phyloP scores from a whole-genome alignment of 345 rosid species.

The Hibiscus syriacus region DNA sequence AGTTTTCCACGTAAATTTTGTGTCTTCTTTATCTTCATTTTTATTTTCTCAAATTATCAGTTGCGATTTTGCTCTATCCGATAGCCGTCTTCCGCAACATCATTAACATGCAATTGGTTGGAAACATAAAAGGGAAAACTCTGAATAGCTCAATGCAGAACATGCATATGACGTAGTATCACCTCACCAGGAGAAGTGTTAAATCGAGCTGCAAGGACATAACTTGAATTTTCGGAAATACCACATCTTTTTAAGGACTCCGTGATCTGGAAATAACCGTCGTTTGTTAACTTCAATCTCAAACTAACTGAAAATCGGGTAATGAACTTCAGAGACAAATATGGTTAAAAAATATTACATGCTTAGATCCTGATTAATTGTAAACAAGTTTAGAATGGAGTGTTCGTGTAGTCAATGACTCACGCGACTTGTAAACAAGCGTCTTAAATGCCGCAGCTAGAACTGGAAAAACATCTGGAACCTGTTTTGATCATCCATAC shows the following conservation, averaged over 20 bases:
- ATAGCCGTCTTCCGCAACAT: too few relatives aligned
- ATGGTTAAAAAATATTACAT: slow-evolving; percentile 39
- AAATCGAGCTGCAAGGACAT: slow-evolving; percentile 77
- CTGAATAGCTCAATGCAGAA: background rate
- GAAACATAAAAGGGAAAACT: background rate
- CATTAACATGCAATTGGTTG: background rate
- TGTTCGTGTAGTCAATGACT: slow-evolving; percentile 68
- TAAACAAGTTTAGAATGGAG: slow-evolving; percentile 92
- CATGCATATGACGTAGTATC: background rate
- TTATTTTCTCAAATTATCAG: too few relatives aligned
- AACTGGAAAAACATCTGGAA: slow-evolving; percentile 78
- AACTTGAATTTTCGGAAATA: slow-evolving; percentile 60
- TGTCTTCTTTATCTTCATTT: too few relatives aligned
- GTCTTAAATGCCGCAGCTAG: slow-evolving; percentile 87
- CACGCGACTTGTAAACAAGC: slow-evolving; percentile 58
- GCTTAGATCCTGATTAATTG: slow-evolving; percentile 86
- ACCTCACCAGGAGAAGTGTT: slow-evolving; percentile 67
- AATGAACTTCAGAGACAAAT: slow-evolving; percentile 1
- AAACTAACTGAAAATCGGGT: slow-evolving; percentile 1
- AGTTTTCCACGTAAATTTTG: too few relatives aligned
- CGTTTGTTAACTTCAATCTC: background rate
- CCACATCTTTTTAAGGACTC: slow-evolving; percentile 92
- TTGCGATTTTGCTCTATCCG: too few relatives aligned
- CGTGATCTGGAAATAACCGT: slow-evolving; percentile 38
- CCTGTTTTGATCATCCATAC: slow-evolving; percentile 27